phyloP scores from a whole-genome alignment of 257 asterid genomes.

The Hygrophila difformis region DNA sequence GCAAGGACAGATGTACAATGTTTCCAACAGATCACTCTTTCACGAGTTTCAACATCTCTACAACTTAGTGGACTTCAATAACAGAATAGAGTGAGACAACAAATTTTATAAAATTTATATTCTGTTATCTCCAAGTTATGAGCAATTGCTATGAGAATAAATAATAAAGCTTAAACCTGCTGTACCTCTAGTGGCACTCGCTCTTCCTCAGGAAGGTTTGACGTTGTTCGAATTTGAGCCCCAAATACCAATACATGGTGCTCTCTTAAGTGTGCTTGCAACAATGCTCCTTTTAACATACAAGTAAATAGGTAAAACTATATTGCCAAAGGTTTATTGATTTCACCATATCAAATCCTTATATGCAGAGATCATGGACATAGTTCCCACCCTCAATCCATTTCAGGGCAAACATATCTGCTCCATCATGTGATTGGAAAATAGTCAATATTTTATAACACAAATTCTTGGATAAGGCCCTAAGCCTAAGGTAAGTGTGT shows the following conservation, averaged over 20 bases:
- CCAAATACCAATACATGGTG: constrained; percentile 97
- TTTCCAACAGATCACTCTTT: too few species aligned
- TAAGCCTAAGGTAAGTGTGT: constrained; percentile 6
- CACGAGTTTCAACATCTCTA: too few species aligned
- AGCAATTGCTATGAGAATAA: constrained; percentile 3
- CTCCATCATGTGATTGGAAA: constrained; percentile 17
- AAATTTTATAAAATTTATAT: too few species aligned
- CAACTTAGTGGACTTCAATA: too few species aligned
- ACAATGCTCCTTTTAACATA: constrained; percentile 95
- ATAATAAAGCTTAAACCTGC: constrained; percentile 9
- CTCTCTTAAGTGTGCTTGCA: constrained; percentile 96
- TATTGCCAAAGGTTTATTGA: constrained; percentile 69
- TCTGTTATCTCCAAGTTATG: not conserved
- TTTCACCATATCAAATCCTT: constrained; percentile 98
- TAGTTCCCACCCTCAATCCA: constrained; percentile 99
- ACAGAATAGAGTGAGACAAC: too few species aligned
- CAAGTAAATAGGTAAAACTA: constrained; percentile 67
- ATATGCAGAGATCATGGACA: constrained; percentile 93
- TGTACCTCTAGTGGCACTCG: constrained; percentile 95
- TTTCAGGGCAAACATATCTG: constrained; percentile 97
- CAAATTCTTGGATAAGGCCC: not conserved
- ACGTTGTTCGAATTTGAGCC: constrained; percentile 96
- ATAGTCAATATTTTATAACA: not conserved
- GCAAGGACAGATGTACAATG: too few species aligned
- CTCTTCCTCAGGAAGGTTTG: constrained; percentile 97